Evolutionary conservation across 1,139 yeast species (phyloP).

Genomic region (Fermentozyma sake): DNA sequence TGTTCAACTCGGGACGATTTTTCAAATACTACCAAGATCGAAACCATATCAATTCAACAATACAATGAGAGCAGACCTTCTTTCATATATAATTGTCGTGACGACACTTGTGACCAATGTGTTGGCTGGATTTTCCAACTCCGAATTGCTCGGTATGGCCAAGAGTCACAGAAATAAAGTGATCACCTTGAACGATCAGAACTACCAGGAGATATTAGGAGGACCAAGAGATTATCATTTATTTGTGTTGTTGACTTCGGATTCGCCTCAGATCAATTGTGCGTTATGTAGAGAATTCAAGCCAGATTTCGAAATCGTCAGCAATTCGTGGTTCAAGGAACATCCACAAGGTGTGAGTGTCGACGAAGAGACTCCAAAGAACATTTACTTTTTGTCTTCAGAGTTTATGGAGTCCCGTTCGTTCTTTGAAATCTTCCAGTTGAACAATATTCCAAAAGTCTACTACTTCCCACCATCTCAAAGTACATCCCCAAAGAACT

Average conservation of each 20-base stretch:
- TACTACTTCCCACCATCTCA: constrained; percentile 62
- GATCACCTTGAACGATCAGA: constrained; percentile 50
- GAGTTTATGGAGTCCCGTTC: constrained; percentile 59
- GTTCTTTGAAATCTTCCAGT: constrained; percentile 50
- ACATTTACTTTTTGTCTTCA: constrained; percentile 66
- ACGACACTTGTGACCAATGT: constrained; percentile 5
- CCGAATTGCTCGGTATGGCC: constrained; percentile 21
- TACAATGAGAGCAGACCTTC: too few species aligned
- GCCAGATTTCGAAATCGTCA: constrained; percentile 55
- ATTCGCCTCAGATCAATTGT: constrained; percentile 71
- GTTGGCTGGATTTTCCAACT: constrained; percentile 26
- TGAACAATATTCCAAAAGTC: constrained; percentile 78
- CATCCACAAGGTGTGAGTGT: constrained; percentile 31
- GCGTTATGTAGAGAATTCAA: constrained; percentile 65
- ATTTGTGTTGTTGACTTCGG: constrained; percentile 68
- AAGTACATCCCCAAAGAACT: constrained; percentile 22
- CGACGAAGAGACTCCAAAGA: constrained; percentile 23
- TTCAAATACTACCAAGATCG: too few species aligned
- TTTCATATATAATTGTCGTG: too few species aligned
- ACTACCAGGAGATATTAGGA: constrained; percentile 52
- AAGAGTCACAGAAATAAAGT: constrained; percentile 19
- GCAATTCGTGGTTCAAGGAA: constrained; percentile 56
- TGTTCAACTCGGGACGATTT: too few species aligned
- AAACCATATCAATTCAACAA: too few species aligned
- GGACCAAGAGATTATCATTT: constrained; percentile 72